Base-by-base conservation (phyloP, 306 rosid genomes). In the Amphicarpaea edgeworthii region DNA sequence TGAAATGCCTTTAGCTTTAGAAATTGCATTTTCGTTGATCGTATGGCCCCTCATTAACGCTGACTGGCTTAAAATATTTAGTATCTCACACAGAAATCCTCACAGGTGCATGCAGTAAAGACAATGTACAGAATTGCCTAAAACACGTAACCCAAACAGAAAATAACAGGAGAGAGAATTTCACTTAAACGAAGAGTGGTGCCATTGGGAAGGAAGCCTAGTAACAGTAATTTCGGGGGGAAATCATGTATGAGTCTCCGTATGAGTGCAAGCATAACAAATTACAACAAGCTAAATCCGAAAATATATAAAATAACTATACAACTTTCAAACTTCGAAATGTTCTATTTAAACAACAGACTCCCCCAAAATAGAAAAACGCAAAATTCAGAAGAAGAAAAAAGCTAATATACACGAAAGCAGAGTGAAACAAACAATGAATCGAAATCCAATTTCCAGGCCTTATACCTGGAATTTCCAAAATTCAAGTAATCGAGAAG, bases 321-420 rank as follows among this genome's bases (percentile, higher is more conserved):
- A 17, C 30, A 10, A 37, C 38, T 17, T 37, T 10, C 77, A 46
- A 53, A 79, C 46, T 79, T 70, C 57, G 17, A 73, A 76, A 68
- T 84, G 80, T 57, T 63, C 43, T 42, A 5, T 45, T 42, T 68
- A 47, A 85, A 49, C 28, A 73, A 51, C 75, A 73, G 54, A 76
- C 70, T 5, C n/a, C n/a, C 3, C 1, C 28, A 24, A 68, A 59
- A 70, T 75, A 71, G 10, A 19, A 70, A 68, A 63, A 55, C 28
- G 49, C 7, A 70, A 40, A 47, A 79, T 69, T 10, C 62, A 75
- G 12, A 26, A 20, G 47, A 12, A 54, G 21, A 3, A 55, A 57
- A 45, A 12, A 23, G 37, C 5, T 30, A 30, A 30, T 30, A 30
- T 5, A 21, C 34, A 32, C 75, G 9, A 45, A 34, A 30, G 16